A percentile compares a stretch with the other conserved stretches of the same genome.
phyloP scores from a whole-genome alignment of 306 rosid species.

The Morella rubra region DNA sequence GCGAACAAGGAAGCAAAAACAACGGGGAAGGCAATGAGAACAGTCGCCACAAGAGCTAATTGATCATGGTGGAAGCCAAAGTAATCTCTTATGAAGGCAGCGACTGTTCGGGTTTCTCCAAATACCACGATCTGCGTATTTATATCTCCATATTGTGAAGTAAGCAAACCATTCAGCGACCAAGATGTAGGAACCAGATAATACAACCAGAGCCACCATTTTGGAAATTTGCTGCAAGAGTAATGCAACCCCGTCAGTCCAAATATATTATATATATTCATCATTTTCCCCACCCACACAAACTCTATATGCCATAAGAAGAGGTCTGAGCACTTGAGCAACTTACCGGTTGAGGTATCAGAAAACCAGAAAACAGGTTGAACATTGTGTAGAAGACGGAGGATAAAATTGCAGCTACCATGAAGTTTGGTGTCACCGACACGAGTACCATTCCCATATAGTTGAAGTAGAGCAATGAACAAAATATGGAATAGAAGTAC shows the following conservation, averaged over 20 bases:
- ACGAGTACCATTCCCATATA: conserved; percentile 45
- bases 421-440: conserved; percentile 40
- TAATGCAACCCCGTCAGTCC: too few relatives aligned
- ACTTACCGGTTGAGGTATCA: conserved; percentile 44
- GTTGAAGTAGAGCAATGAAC: conserved; percentile 37
- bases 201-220: conserved; percentile 6
- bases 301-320: too few relatives aligned
- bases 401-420: conserved; percentile 31
- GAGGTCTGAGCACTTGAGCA: neutral
- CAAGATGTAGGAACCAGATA: conserved; percentile 6
- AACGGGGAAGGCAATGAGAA: neutral
- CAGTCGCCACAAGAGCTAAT: neutral
- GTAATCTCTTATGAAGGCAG: neutral
- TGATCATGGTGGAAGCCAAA: neutral
- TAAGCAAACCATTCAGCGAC: neutral
- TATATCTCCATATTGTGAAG: conserved; percentile 10
- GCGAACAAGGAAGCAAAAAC: neutral
- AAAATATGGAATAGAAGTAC: conserved; percentile 40
- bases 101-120: neutral
- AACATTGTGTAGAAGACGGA: conserved; percentile 29
- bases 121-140: neutral
- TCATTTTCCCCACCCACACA: too few relatives aligned
- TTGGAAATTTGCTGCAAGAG: neutral
- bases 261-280: too few relatives aligned
- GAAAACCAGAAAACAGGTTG: conserved; percentile 43